These are phyloP conservation scores for Calamus simplicifolius DNA, from an alignment of 176 grass and related monocot genomes.

Conservation along the genomic window DNA sequence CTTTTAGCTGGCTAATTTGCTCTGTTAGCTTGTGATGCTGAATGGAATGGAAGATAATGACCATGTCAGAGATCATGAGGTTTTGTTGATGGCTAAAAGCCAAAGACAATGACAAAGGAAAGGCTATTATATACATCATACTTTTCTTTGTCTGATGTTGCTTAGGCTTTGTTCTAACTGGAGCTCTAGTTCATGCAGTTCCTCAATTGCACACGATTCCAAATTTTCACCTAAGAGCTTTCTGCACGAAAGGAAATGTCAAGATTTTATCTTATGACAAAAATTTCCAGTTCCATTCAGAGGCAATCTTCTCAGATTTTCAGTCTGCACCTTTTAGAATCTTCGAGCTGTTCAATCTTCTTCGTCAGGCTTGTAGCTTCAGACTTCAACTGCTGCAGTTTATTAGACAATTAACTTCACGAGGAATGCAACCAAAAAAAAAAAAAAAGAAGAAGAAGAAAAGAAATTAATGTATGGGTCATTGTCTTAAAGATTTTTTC, in stretches of 20 bases:
- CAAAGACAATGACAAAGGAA: too few relatives aligned
- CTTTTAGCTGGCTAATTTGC: conserved; percentile 9
- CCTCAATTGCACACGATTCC: conserved; percentile 21
- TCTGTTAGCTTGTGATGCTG: conserved; percentile 7
- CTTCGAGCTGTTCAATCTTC: conserved; percentile 26
- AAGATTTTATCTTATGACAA: neutral
- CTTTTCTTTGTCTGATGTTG: conserved; percentile 28
- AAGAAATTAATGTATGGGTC: too few relatives aligned
- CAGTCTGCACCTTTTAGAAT: conserved; percentile 17
- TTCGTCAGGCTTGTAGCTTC: conserved; percentile 17
- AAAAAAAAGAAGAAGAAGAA: too few relatives aligned
- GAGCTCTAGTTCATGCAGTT: conserved; percentile 22
- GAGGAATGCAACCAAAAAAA: neutral
- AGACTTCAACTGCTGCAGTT: conserved; percentile 17
- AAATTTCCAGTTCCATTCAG: neutral
- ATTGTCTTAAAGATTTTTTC: too few relatives aligned
- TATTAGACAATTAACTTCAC: conserved; percentile 4
- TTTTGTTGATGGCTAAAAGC: too few relatives aligned
- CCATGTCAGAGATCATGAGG: too few relatives aligned
- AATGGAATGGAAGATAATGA: neutral
- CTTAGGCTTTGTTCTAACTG: conserved; percentile 20
- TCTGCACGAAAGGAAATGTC: conserved; percentile 8
- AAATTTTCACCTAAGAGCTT: conserved; percentile 29
- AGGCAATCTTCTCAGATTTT: neutral
- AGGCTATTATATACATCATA: neutral